Evolutionary conservation across 805 yeast genomes (phyloP).

Genomic region (Suhomyces sp.): DNA sequence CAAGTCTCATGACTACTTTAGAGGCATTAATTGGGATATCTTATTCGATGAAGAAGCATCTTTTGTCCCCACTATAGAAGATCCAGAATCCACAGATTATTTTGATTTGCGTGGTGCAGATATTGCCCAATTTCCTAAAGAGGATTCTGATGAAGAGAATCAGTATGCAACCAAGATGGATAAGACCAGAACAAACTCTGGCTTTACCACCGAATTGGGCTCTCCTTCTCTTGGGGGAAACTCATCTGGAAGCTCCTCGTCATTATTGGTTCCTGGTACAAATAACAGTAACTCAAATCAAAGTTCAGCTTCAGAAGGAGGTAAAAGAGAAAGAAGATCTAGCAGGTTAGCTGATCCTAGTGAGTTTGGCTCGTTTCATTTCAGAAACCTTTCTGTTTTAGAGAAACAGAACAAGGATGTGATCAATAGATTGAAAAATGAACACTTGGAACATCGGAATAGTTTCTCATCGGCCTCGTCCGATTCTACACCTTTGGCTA

Average conservation of each 20-base stretch:
- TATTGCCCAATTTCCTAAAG: constrained; percentile 56
- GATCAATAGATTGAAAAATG: constrained; percentile 79
- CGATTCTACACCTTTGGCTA: constrained; percentile 35
- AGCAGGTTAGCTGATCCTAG: constrained; percentile 67
- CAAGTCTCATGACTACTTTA: constrained; percentile 73
- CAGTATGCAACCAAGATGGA: constrained; percentile 4
- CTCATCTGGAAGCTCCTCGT: constrained; percentile 7
- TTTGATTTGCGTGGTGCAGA: constrained; percentile 90
- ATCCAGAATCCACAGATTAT: constrained; percentile 87
- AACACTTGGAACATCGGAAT: constrained; percentile 63
- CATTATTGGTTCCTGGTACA: constrained; percentile 11
- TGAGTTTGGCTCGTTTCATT: constrained; percentile 91
- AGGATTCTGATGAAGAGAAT: constrained; percentile 38
- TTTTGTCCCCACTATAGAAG: constrained; percentile 73
- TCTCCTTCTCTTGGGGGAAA: constrained; percentile 12
- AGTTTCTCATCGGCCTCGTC: constrained; percentile 51
- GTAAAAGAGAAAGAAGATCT: constrained; percentile 65
- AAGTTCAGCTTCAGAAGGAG: constrained; percentile 11
- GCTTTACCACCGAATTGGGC: constrained; percentile 10
- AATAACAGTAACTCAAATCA: constrained; percentile 10
- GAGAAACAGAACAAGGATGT: constrained; percentile 94
- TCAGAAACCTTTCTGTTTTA: constrained; percentile 81
- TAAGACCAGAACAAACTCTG: neutral
- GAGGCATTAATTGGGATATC: constrained; percentile 67
- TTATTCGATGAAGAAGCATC: constrained; percentile 72